Evolutionary conservation across 106 monocot species (phyloP).

Genomic region (Triglochin maritima): DNA sequence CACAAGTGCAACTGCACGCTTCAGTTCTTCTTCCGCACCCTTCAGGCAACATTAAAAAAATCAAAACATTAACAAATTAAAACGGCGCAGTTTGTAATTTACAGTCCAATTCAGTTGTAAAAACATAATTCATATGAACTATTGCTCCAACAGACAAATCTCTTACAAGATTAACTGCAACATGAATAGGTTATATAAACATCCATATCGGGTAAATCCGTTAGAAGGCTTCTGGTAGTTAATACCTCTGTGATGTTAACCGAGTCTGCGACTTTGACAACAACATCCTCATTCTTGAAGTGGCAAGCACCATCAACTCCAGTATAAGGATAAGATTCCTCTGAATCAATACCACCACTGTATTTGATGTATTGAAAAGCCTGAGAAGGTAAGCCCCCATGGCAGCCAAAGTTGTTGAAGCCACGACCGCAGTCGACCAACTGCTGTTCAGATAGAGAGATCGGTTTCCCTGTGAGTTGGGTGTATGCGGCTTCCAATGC

Average conservation of each 20-base stretch:
- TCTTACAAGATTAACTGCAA: too few species aligned
- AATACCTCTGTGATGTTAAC: constrained; percentile 42
- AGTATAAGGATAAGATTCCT: constrained; percentile 73
- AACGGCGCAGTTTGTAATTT: background rate
- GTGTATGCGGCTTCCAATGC: constrained; percentile 81
- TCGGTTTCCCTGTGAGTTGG: constrained; percentile 53
- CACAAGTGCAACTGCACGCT: constrained; percentile 77
- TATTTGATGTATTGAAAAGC: constrained; percentile 82
- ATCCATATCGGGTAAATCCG: too few species aligned
- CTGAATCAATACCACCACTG: constrained; percentile 83
- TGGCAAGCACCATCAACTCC: constrained; percentile 59
- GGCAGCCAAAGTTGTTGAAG: constrained; percentile 84
- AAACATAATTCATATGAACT: too few species aligned
- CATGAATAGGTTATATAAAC: too few species aligned
- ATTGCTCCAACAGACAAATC: too few species aligned
- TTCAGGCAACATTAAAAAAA: too few species aligned
- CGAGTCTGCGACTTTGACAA: constrained; percentile 55
- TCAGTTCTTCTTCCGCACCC: constrained; percentile 83
- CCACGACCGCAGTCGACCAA: constrained; percentile 65
- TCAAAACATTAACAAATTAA: too few species aligned
- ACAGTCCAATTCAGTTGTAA: too few species aligned
- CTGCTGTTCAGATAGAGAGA: constrained; percentile 82
- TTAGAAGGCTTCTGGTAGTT: too few species aligned
- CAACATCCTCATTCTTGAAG: constrained; percentile 40
- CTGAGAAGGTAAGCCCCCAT: constrained; percentile 74